Conservation (phyloP, 2,329 filamentous ascomycete genomes). For the Venturia oleaginea region DNA sequence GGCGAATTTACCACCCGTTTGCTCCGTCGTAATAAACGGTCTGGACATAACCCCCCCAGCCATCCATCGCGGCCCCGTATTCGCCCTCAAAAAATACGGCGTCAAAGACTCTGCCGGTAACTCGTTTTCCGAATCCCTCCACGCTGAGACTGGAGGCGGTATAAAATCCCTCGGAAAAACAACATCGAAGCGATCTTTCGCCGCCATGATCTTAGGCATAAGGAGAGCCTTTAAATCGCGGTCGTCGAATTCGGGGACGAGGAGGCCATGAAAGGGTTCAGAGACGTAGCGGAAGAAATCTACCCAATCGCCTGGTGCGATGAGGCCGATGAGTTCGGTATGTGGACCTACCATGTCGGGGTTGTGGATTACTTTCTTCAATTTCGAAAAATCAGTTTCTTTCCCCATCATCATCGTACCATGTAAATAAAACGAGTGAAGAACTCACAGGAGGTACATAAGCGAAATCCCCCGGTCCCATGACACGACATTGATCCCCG, state of each 20-base stretch:
- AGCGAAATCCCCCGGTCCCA: slow-evolving; percentile 49
- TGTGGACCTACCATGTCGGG: slow-evolving; percentile 46
- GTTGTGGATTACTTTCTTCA: slow-evolving; percentile 44
- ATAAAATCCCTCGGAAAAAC: slow-evolving; percentile 42
- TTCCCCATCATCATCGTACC: no score
- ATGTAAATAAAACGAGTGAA: slow-evolving; percentile 17
- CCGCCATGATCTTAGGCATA: slow-evolving; percentile 48
- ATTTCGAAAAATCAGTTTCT: slow-evolving; percentile 8
- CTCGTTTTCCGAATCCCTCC: slow-evolving; percentile 32
- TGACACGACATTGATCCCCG: slow-evolving; percentile 45
- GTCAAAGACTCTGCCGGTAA: slow-evolving; percentile 31
- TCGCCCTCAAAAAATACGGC: slow-evolving; percentile 44
- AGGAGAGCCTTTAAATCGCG: slow-evolving; percentile 42
- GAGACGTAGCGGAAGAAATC: slow-evolving; percentile 52
- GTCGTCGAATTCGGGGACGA: slow-evolving; percentile 44
- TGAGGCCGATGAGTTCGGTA: slow-evolving; percentile 45
- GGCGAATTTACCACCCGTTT: slow-evolving; percentile 42
- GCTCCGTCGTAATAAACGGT: slow-evolving; percentile 40
- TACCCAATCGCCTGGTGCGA: slow-evolving; percentile 50
- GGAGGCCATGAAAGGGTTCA: slow-evolving; percentile 41
- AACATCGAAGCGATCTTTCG: slow-evolving; percentile 47
- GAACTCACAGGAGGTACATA: slow-evolving; percentile 42
- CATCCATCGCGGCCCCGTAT: slow-evolving; percentile 40
- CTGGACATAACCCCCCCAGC: slow-evolving; percentile 38
- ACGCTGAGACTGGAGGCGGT: slow-evolving; percentile 36